Conservation (phyloP, 805 yeast species). For the Dipodascopsis uninucleata region DNA sequence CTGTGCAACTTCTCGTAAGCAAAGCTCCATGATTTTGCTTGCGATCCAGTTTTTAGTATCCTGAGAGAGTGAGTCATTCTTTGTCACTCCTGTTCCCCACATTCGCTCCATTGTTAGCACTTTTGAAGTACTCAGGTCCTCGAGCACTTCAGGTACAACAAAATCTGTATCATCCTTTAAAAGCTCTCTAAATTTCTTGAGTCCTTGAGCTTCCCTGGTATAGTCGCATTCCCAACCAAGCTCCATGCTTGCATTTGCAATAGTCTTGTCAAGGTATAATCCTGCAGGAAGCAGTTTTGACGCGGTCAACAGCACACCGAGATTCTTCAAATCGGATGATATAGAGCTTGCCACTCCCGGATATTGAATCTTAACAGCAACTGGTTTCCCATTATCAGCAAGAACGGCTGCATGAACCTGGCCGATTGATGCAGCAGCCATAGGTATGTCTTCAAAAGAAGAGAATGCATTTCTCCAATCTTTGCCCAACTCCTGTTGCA, state of each 20-base stretch:
- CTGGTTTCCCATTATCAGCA: conserved; percentile 35
- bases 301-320: conserved; percentile 78
- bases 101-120: conserved; percentile 86
- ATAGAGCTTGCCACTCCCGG: conserved; percentile 95
- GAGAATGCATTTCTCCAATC: conserved; percentile 74
- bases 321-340: conserved; percentile 87
- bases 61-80: conserved; percentile 62
- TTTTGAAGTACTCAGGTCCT: conserved; percentile 71
- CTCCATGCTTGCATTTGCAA: conserved; percentile 89
- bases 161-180: conserved; percentile 59
- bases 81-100: conserved; percentile 77
- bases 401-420: conserved; percentile 84
- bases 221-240: conserved; percentile 98
- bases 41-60: conserved; percentile 77
- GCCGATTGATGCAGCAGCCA: conserved; percentile 97
- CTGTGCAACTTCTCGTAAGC: conserved; percentile 77
- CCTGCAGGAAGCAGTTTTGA: conserved; percentile 87
- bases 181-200: conserved; percentile 63
- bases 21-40: conserved; percentile 77
- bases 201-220: conserved; percentile 75
- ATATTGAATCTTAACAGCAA: conserved; percentile 93
- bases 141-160: conserved; percentile 76
- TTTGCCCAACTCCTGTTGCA: conserved; percentile 68
- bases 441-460: conserved; percentile 78
- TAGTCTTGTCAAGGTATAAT: conserved; percentile 81